Evolutionary conservation across 768 basidiomycete species (phyloP).

Genomic region (Lactifluus subvellereus): DNA sequence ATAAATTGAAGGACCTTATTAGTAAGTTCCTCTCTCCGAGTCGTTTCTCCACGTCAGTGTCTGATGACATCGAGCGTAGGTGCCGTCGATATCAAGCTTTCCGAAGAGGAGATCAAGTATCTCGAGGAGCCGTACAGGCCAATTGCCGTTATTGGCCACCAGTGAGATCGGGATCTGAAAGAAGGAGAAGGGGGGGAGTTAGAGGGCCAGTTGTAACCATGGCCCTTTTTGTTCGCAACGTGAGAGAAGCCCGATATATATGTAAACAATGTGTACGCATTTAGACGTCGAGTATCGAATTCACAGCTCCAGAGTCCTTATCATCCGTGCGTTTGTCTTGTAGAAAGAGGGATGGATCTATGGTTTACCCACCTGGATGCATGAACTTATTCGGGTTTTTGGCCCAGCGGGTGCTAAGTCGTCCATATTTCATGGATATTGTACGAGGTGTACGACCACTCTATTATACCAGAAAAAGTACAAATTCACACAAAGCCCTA

Average conservation of each 20-base stretch:
- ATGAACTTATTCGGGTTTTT: too few species aligned
- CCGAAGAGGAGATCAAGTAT: constrained; percentile 37
- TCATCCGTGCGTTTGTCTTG: too few species aligned
- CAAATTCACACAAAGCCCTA: too few species aligned
- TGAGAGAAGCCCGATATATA: neutral
- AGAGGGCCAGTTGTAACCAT: too few species aligned
- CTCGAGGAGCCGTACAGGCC: constrained; percentile 37
- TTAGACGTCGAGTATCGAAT: neutral
- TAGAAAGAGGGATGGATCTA: too few species aligned
- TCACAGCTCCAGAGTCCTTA: neutral
- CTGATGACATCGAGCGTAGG: constrained; percentile 16
- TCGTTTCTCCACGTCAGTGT: neutral
- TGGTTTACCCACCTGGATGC: too few species aligned
- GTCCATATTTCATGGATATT: neutral
- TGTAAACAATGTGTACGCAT: neutral
- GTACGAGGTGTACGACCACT: neutral
- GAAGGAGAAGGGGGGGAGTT: too few species aligned
- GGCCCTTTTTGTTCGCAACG: too few species aligned
- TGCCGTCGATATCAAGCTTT: constrained; percentile 34
- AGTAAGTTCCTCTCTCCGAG: constrained; percentile 12
- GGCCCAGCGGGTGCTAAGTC: neutral
- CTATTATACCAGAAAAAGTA: neutral
- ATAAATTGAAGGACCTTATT: constrained; percentile 33
- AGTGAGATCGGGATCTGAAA: neutral
- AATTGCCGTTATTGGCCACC: constrained; percentile 15